Evolutionary conservation across 1,139 yeast species (phyloP).

Genomic region (Yamadazyma sp.): DNA sequence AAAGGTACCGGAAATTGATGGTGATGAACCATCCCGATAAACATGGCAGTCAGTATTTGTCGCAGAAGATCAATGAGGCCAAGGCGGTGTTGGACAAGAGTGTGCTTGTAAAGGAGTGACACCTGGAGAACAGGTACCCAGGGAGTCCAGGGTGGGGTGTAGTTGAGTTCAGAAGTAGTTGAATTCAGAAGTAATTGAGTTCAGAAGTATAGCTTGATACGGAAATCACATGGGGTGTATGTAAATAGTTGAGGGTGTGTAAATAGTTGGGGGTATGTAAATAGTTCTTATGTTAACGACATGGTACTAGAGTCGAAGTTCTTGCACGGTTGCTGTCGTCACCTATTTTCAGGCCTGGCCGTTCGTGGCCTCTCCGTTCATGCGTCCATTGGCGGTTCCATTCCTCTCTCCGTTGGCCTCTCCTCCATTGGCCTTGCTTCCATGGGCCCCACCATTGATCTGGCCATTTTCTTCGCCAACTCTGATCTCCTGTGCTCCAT

Average conservation of each 20-base stretch:
- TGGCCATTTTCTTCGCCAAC: not conserved
- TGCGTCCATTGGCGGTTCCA: too few species aligned
- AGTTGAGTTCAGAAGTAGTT: not conserved
- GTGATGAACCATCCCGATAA: constrained; percentile 73
- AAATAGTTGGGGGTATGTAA: too few species aligned
- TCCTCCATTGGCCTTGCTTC: too few species aligned
- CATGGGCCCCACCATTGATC: too few species aligned
- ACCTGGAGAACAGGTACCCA: too few species aligned
- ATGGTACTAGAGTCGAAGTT: too few species aligned
- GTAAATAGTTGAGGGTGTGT: not conserved
- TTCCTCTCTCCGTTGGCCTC: too few species aligned
- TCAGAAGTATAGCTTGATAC: not conserved
- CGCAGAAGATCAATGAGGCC: constrained; percentile 77
- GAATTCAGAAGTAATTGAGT: not conserved
- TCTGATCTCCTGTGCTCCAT: not conserved
- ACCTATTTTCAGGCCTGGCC: too few species aligned
- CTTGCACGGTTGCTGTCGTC: too few species aligned
- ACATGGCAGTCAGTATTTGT: constrained; percentile 69
- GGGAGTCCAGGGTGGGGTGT: not conserved
- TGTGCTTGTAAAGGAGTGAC: constrained; percentile 32
- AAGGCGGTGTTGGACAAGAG: constrained; percentile 63
- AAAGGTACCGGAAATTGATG: constrained; percentile 64
- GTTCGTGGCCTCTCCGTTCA: too few species aligned
- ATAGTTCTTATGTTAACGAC: too few species aligned
- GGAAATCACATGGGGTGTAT: not conserved